Conservation (phyloP, 441 rosid genomes). For the Syzygium syzygioides region DNA sequence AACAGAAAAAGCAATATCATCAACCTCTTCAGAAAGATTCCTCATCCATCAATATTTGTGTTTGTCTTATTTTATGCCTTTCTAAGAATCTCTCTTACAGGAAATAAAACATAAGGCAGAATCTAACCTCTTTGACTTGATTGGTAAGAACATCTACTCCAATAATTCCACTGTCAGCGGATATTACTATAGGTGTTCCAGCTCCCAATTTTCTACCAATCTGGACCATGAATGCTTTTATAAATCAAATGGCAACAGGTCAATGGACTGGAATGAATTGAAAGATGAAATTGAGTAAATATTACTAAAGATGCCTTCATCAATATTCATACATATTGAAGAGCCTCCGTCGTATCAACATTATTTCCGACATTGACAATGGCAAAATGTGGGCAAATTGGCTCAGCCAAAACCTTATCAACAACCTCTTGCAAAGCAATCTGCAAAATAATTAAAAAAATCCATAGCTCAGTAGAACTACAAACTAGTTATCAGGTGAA, state of each 20-base stretch:
- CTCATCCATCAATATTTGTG: not conserved
- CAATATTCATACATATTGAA: conserved; percentile 22
- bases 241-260: not conserved
- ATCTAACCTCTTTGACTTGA: conserved; percentile 29
- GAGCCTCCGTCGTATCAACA: conserved; percentile 25
- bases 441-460: conserved; percentile 12
- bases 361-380: conserved; percentile 29
- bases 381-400: conserved; percentile 45
- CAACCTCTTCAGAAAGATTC: not conserved
- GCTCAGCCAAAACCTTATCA: conserved; percentile 35
- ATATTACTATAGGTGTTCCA: conserved; percentile 27
- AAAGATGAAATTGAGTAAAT: not conserved
- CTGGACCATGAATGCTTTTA: conserved; percentile 17
- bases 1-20: not conserved
- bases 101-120: not conserved
- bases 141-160: conserved; percentile 29
- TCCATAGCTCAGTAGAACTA: not conserved
- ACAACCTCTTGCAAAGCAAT: conserved; percentile 42
- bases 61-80: not conserved
- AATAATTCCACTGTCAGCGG: conserved; percentile 34
- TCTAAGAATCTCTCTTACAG: not conserved
- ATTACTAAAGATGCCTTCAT: not conserved
- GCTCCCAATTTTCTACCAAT: conserved; percentile 24
- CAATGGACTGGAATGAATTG: not conserved
- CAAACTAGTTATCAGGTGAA: not conserved